Evolutionary conservation across 2,329 filamentous ascomycete genomes (phyloP).

Genomic region (Polytolypa hystricis): DNA sequence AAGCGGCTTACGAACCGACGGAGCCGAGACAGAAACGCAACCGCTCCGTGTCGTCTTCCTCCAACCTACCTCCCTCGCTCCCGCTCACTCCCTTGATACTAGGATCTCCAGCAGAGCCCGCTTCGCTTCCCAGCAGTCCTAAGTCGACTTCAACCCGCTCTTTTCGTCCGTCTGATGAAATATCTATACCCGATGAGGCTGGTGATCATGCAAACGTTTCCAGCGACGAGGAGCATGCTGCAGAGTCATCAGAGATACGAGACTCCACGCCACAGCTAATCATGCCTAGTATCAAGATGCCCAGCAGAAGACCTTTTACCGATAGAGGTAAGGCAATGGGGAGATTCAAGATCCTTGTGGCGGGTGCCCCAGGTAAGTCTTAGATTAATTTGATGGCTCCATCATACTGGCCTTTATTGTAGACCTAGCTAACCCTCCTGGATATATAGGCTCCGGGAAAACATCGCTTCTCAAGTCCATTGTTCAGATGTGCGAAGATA

Average conservation of each 20-base stretch:
- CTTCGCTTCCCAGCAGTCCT: slow-evolving; percentile 46
- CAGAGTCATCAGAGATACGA: slow-evolving; percentile 19
- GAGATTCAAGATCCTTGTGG: slow-evolving; percentile 77
- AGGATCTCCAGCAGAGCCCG: slow-evolving; percentile 36
- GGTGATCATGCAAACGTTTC: slow-evolving; percentile 46
- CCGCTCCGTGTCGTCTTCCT: slow-evolving; percentile 4
- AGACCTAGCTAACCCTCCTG: slow-evolving; percentile 7
- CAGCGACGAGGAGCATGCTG: slow-evolving; percentile 41
- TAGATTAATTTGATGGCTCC: too few relatives aligned
- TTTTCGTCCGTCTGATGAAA: slow-evolving; percentile 47
- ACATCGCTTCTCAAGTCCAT: slow-evolving; percentile 82
- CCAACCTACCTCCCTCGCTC: slow-evolving; percentile 23
- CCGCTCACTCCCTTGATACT: slow-evolving; percentile 38
- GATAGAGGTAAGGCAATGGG: slow-evolving; percentile 74
- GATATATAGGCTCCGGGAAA: slow-evolving; percentile 62
- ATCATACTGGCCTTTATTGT: slow-evolving; percentile 6
- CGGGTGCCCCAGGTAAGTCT: slow-evolving; percentile 60
- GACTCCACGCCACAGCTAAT: slow-evolving; percentile 61
- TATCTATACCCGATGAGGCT: slow-evolving; percentile 43
- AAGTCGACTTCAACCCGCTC: slow-evolving; percentile 50
- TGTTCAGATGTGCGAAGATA: slow-evolving; percentile 75
- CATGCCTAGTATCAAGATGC: slow-evolving; percentile 93
- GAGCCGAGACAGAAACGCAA: too few relatives aligned
- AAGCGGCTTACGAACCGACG: neutral
- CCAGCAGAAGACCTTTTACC: slow-evolving; percentile 78